Evolutionary conservation across 768 basidiomycete genomes (phyloP).

Genomic region (Phallus indusiatus): DNA sequence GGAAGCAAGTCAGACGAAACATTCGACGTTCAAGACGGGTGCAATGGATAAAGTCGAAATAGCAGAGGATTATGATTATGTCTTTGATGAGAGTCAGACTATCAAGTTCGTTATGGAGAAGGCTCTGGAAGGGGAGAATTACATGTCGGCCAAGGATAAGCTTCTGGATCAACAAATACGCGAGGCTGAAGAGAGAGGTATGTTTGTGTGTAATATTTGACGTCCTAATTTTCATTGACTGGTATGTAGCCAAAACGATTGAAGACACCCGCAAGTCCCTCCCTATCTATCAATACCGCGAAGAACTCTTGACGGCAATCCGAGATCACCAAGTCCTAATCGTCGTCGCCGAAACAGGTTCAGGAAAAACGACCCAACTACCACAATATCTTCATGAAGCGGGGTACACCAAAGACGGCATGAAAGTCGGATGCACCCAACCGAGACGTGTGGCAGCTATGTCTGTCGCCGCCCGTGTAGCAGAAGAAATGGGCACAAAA

Average conservation of each 20-base stretch:
- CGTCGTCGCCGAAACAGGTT: constrained; percentile 97
- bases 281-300: constrained; percentile 84
- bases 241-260: constrained; percentile 62
- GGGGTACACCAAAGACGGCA: constrained; percentile 81
- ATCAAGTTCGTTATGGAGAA: constrained; percentile 90
- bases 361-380: constrained; percentile 96
- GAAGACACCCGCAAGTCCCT: constrained; percentile 91
- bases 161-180: constrained; percentile 82
- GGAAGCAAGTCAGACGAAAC: constrained; percentile 85
- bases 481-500: constrained; percentile 96
- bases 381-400: constrained; percentile 98
- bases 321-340: constrained; percentile 90
- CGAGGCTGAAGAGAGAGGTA: constrained; percentile 84
- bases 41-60: constrained; percentile 82
- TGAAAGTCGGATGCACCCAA: constrained; percentile 93
- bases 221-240: constrained; percentile 4
- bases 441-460: constrained; percentile 98
- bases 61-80: constrained; percentile 88
- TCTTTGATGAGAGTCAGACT: constrained; percentile 96
- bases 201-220: constrained; percentile 17
- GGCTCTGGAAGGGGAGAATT: constrained; percentile 54
- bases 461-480: constrained; percentile 98
- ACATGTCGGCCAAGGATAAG: constrained; percentile 76
- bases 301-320: constrained; percentile 82
- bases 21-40: constrained; percentile 84